Percentiles rank a stretch among this genome's conserved stretches.
These are phyloP conservation scores for Barnettozyma californica DNA, from an alignment of 805 yeast genomes.

Conservation along the genomic window DNA sequence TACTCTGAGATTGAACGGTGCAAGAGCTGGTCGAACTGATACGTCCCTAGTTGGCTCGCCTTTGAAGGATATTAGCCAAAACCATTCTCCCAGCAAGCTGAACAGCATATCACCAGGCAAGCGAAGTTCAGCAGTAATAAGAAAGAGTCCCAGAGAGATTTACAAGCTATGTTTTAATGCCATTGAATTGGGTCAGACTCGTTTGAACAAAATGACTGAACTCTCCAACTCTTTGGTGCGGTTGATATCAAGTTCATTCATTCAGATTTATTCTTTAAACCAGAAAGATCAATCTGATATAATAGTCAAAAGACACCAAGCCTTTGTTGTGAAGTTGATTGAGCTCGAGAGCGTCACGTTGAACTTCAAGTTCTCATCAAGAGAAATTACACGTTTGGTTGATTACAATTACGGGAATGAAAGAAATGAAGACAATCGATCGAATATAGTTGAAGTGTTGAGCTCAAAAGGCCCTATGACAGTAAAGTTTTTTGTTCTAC, in stretches of 20 bases:
- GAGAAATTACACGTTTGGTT: conserved; percentile 5
- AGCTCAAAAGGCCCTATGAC: not conserved
- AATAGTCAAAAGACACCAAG: conserved; percentile 17
- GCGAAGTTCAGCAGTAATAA: conserved; percentile 7
- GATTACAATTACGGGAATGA: conserved; percentile 3
- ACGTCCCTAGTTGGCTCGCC: conserved; percentile 11
- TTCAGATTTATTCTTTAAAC: conserved; percentile 18
- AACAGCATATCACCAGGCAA: conserved; percentile 9
- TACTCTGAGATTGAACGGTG: conserved; percentile 15
- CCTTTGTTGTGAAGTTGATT: conserved; percentile 18
- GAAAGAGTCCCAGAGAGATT: conserved; percentile 14
- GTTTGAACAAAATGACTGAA: conserved; percentile 11
- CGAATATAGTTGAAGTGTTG: not conserved
- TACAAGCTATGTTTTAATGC: conserved; percentile 19
- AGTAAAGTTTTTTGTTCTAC: conserved; percentile 19
- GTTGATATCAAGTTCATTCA: conserved; percentile 20
- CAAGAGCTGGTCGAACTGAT: not conserved
- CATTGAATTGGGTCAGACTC: conserved; percentile 18
- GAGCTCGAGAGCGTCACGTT: conserved; percentile 16
- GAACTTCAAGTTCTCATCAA: conserved; percentile 5
- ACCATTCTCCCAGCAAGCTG: conserved; percentile 20
- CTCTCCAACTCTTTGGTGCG: conserved; percentile 14
- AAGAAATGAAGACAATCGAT: not conserved
- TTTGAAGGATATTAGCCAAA: conserved; percentile 17
- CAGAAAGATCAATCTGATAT: conserved; percentile 5